phyloP scores from a whole-genome alignment of 2,329 filamentous ascomycete genomes.

The Cercospora brassicicola region DNA sequence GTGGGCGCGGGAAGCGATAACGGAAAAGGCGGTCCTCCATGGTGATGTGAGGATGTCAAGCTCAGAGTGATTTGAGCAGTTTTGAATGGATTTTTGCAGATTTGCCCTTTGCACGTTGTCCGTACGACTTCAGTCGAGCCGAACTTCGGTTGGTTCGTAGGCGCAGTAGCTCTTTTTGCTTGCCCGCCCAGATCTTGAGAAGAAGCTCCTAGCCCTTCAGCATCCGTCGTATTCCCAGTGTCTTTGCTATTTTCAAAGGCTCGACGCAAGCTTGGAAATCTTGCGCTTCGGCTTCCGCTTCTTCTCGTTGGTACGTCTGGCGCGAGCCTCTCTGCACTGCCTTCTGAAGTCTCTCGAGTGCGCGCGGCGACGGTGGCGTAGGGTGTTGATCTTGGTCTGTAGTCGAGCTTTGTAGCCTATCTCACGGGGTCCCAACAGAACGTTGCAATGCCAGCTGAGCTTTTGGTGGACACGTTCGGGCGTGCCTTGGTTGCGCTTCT shows the following conservation, averaged over 20 bases:
- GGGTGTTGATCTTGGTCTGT: constrained; percentile 8
- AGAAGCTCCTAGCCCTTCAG: neutral
- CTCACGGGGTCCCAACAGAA: constrained; percentile 6
- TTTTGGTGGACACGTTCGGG: constrained; percentile 3
- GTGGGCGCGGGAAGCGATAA: constrained; percentile 66
- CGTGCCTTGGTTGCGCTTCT: constrained; percentile 1
- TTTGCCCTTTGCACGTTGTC: constrained; percentile 4
- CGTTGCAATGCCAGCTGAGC: constrained; percentile 8
- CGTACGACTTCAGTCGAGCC: neutral
- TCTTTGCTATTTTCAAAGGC: constrained; percentile 8
- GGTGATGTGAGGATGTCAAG: neutral
- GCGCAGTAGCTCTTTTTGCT: constrained; percentile 2
- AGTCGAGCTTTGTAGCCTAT: constrained; percentile 12
- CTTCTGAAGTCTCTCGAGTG: constrained; percentile 8
- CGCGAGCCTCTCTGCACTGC: constrained; percentile 4
- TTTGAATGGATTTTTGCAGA: constrained; percentile 8
- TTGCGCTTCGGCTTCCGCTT: neutral
- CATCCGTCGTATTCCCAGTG: neutral
- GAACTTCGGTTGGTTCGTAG: constrained; percentile 1
- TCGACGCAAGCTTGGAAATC: neutral
- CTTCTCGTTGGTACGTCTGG: neutral
- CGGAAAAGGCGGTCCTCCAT: constrained; percentile 57
- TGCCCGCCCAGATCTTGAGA: neutral
- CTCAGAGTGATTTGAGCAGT: constrained; percentile 2
- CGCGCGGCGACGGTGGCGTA: constrained; percentile 6